A percentile compares a stretch with the other conserved stretches of the same genome.
Evolutionary conservation across 495 filamentous ascomycete species (phyloP).

Genomic region (Hapsidospora chrysogenum): DNA sequence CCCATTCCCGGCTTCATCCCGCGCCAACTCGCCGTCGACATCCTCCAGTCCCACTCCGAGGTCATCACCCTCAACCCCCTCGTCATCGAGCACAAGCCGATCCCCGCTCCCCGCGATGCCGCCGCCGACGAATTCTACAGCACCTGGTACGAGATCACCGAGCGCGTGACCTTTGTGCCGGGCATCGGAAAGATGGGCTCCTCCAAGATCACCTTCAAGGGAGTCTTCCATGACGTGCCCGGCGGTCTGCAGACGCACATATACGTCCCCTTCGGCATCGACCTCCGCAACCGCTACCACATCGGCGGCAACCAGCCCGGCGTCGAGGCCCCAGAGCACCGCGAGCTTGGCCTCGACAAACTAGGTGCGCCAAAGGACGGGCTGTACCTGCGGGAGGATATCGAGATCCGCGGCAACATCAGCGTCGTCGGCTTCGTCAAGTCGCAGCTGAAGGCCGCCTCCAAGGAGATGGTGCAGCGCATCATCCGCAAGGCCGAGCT

Average conservation of each 20-base stretch:
- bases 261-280: slow-evolving; percentile 44
- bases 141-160: slow-evolving; percentile 50
- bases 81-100: slow-evolving; percentile 45
- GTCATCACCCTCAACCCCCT: slow-evolving; percentile 68
- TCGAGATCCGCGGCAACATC: slow-evolving; percentile 57
- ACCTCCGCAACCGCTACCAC: slow-evolving; percentile 32
- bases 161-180: slow-evolving; percentile 51
- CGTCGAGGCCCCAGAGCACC: slow-evolving; percentile 35
- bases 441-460: slow-evolving; percentile 47
- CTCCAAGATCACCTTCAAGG: slow-evolving; percentile 53
- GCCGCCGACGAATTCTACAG: slow-evolving; percentile 52
- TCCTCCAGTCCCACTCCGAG: slow-evolving; percentile 37
- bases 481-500: slow-evolving; percentile 50
- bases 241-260: slow-evolving; percentile 59
- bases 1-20: slow-evolving; percentile 18
- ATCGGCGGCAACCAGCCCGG: slow-evolving; percentile 46
- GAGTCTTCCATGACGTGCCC: slow-evolving; percentile 54
- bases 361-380: slow-evolving; percentile 40
- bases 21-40: slow-evolving; percentile 19
- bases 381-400: slow-evolving; percentile 59
- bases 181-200: slow-evolving; percentile 40
- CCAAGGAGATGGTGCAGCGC: slow-evolving; percentile 44
- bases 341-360: slow-evolving; percentile 36
- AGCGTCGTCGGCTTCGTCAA: slow-evolving; percentile 52
- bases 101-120: slow-evolving; percentile 45